phyloP scores from a whole-genome alignment of 306 rosid genomes.

The Abrus precatorius region DNA sequence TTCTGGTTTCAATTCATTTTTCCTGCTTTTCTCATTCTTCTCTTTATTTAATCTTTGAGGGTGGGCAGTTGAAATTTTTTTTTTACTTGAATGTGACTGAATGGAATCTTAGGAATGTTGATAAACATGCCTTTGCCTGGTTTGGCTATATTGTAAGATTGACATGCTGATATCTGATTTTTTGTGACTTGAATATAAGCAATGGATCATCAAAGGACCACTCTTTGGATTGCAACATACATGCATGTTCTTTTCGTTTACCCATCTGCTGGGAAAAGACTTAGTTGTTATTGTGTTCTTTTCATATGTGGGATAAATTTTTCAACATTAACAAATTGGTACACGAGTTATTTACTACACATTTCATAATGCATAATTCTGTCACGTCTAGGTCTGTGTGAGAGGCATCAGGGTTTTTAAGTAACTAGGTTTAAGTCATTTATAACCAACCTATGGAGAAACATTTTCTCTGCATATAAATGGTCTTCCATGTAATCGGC shows the following conservation, averaged over 20 bases:
- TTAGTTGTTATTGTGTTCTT: not conserved
- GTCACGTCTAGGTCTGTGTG: slow-evolving; percentile 16
- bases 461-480: not conserved
- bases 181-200: slow-evolving; percentile 10
- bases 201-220: slow-evolving; percentile 6
- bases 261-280: too few relatives aligned
- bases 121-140: slow-evolving; percentile 1
- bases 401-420: not conserved
- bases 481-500: not conserved
- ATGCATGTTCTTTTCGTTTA: too few relatives aligned
- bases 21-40: not conserved
- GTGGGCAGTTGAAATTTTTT: not conserved
- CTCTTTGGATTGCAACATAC: not conserved
- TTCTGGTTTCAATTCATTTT: not conserved
- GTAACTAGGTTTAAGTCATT: not conserved
- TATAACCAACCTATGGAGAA: not conserved
- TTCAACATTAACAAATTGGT: slow-evolving; percentile 7
- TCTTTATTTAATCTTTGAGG: not conserved
- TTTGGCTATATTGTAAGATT: slow-evolving; percentile 8
- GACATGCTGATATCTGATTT: slow-evolving; percentile 15
- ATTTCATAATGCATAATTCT: slow-evolving; percentile 12
- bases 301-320: slow-evolving; percentile 33
- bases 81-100: slow-evolving; percentile 16
- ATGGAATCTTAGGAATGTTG: slow-evolving; percentile 12
- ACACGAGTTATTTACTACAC: not conserved